Base-by-base conservation (phyloP, 345 rosid species). In the Brassica incana region DNA sequence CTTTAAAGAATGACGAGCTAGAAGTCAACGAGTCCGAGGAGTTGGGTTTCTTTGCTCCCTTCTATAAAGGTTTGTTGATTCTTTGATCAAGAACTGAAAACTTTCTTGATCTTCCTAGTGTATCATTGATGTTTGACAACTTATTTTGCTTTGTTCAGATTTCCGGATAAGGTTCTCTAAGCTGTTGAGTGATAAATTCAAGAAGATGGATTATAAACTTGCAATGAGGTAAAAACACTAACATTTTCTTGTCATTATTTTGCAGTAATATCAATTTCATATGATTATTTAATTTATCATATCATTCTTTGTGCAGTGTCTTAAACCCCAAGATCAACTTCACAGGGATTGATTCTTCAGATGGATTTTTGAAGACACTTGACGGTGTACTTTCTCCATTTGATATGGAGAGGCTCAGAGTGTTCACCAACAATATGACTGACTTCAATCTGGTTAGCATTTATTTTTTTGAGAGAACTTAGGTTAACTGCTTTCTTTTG, bases 1-100 rank as follows among this genome's bases (percentile, higher is more conserved):
- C 97, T 60, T 82, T 95, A 61, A 86, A 84, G 77, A 90, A 75
- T 75, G 91, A 89, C 65, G 93, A 89, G 12, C 72, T 92, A 16
- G 94, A 89, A 78, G 87, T 78, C 68, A 69, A 50, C 68, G 88
- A 80, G 76, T 83, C 92, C 45, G 94, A 92, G 84, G 90, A 89
- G 29, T 88, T 90, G 92, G 96, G 98, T 70, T 95, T 91, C 79
- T 90, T 95, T 79, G 83, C 92, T 83, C 98, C 98, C 29, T 93
- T 93, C 86, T 88, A 90, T 83, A 88, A 80, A 87, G 99, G 99
- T 88, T 74, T 72, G 84, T 78, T 62, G 67, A 29, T 59, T 73
- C 60, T 58, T 54, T 35, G 29, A 38, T 16, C 52, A 48, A 52
- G 43, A 56, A 54, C 27, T 23, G 65, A 66, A 66, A 50, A 59